Evolutionary conservation across 306 rosid genomes (phyloP).

Genomic region (Malus orientalis): DNA sequence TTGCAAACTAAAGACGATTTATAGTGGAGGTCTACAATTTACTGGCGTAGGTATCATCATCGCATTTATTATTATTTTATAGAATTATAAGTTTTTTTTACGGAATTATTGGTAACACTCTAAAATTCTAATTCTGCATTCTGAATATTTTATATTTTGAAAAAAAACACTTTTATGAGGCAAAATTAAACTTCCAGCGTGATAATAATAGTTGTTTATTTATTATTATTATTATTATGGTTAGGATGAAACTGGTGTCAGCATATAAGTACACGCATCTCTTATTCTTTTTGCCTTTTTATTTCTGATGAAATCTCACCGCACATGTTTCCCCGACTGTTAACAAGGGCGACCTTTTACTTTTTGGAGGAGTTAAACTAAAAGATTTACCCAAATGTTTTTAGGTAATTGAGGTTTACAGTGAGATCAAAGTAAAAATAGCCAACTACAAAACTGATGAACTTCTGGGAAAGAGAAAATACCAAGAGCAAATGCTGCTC

Average conservation of each 20-base stretch:
- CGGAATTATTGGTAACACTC: no score
- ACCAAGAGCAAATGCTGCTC: neutral
- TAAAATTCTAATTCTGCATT: no score
- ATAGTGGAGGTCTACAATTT: neutral
- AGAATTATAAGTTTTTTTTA: neutral
- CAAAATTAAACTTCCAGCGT: no score
- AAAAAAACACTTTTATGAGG: no score
- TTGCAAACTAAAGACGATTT: neutral
- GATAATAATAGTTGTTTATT: no score
- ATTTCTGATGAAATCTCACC: neutral
- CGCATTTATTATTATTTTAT: neutral
- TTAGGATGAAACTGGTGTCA: neutral
- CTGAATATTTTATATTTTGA: no score
- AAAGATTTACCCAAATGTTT: neutral
- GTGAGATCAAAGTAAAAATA: neutral
- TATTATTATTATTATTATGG: neutral
- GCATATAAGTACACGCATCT: neutral
- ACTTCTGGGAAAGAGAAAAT: neutral
- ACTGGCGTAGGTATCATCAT: neutral
- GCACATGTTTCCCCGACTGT: neutral
- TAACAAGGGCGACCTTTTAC: neutral
- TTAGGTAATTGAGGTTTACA: neutral
- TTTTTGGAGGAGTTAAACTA: neutral
- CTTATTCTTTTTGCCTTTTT: constrained; percentile 4
- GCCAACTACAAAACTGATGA: neutral